Base-by-base conservation (phyloP, 345 rosid genomes). In the Fremontodendron californicum region DNA sequence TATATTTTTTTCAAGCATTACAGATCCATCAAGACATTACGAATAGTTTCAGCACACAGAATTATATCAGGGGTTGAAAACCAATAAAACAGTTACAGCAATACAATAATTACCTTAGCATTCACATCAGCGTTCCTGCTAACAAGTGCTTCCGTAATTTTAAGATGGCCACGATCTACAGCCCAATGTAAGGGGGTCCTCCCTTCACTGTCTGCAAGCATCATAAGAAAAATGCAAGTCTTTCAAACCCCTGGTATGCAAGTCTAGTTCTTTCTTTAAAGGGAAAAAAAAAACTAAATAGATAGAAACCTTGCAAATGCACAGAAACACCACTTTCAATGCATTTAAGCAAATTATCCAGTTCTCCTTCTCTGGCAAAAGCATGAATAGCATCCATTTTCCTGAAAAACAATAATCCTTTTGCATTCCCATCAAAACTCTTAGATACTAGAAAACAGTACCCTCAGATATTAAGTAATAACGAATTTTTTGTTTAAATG, bases 331-430 rank as follows among this genome's bases (percentile, higher is more conserved):
- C 98, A 75, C 78, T 85, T 39, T 89, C 92, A 63, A 93, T 78
- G 74, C 96, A 88, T 80, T 91, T 88, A 49, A 89, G 85, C 85
- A 96, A 82, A 85, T 87, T 88, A 49, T 88, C 84, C 49, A 86
- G 81, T 35, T 92, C 94, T 71, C 99, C 99, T 85, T 96, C 97
- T 87, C 99, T 89, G 29, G 99, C 93, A 86, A 90, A 93, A 43
- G 76, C 85, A 80, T 96, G 99, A 76, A 96, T 84, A 43, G 92
- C 98, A 80, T 93, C 98, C 89, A 96, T 88, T 86, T 83, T 87
- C 92, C 99, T 96, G 87, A 70, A 71, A 71, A 73, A 45, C 2
- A 29, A 42, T 21, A 69, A 77, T 12, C 48, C 43, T 21, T 75
- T n/a, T 13, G 29, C 43, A 64, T 74, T 37, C 58, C 25, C 15